Evolutionary conservation across 805 yeast genomes (phyloP).

Genomic region (Novakomyces olei): DNA sequence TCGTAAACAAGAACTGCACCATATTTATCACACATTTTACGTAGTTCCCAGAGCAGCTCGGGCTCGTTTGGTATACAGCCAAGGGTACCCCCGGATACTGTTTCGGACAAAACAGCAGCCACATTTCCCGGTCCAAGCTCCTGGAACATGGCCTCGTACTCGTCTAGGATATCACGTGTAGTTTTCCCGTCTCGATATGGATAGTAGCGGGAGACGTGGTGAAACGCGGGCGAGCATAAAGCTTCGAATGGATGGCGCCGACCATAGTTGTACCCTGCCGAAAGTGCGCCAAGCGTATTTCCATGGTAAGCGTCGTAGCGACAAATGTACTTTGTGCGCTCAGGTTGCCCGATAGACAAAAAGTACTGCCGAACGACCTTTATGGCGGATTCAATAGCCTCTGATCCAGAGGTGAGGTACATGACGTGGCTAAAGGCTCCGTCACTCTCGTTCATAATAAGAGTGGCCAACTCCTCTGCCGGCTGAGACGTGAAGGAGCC

Average conservation of each 20-base stretch:
- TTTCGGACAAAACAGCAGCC: constrained; percentile 1
- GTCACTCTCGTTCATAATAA: not conserved
- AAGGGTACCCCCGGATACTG: not conserved
- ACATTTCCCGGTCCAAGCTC: not conserved
- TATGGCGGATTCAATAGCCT: constrained; percentile 42
- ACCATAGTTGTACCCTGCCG: constrained; percentile 17
- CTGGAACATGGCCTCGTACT: not conserved
- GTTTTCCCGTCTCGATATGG: not conserved
- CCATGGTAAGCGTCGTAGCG: constrained; percentile 29
- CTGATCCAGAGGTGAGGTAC: constrained; percentile 38
- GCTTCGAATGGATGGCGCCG: constrained; percentile 1
- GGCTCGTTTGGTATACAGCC: not conserved
- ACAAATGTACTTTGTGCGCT: constrained; percentile 22
- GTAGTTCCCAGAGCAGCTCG: constrained; percentile 26
- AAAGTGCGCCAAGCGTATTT: constrained; percentile 25
- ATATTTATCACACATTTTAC: constrained; percentile 29
- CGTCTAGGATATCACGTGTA: too few species aligned
- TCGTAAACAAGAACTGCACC: constrained; percentile 29
- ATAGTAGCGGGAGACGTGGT: not conserved
- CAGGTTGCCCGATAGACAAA: constrained; percentile 22
- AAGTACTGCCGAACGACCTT: constrained; percentile 31
- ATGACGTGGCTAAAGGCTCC: constrained; percentile 14
- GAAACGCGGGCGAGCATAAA: not conserved
- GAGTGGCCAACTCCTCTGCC: constrained; percentile 22
- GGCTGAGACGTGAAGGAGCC: constrained; percentile 16